Evolutionary conservation across 495 filamentous ascomycete genomes (phyloP), one percentile per base, ranked within the genome.

Genomic region (Chaetomium cochliodes): DNA sequence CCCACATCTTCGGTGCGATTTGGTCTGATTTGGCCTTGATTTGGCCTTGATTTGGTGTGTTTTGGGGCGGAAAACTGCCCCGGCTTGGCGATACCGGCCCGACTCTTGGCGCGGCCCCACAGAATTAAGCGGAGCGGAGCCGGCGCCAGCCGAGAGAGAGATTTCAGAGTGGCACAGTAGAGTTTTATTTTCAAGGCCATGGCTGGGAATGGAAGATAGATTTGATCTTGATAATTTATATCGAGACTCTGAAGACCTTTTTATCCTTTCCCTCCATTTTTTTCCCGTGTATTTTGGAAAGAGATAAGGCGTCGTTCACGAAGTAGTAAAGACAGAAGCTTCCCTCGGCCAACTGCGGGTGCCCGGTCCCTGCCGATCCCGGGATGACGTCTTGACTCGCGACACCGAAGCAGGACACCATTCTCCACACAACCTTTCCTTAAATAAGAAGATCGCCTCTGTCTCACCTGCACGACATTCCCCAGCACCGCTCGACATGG

Each of bases 21-120:
- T n/a, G n/a, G n/a, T n/a, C n/a, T n/a, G n/a, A n/a, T n/a, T n/a
- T n/a, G n/a, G n/a, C n/a, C n/a, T n/a, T n/a, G n/a, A n/a, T n/a
- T n/a, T n/a, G n/a, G n/a, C n/a, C n/a, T n/a, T n/a, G n/a, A n/a
- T n/a, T n/a, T n/a, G n/a, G 6, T 41, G 39, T 41, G 39, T 2
- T 2, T 41, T 41, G 9, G 39, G 39, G 8, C 41, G 8, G 23
- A 23, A 20, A 39, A 49, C 46, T 39, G 58, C 46, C 13, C 47
- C 30, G 59, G 47, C 59, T 62, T 62, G 59, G 59, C 59, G 58
- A 62, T 20, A 62, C 59, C 46, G 59, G 37, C 16, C 59, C 59
- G 47, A 41, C 39, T 22, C 58, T 60, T 60, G 59, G 59, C 30
- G 42, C 59, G 59, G 59, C 47, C 47, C 59, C 47, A 26, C 59